These are phyloP conservation scores for Ministeria vibrans DNA, from an alignment of 78 protist genomes.

Conservation along the genomic window DNA sequence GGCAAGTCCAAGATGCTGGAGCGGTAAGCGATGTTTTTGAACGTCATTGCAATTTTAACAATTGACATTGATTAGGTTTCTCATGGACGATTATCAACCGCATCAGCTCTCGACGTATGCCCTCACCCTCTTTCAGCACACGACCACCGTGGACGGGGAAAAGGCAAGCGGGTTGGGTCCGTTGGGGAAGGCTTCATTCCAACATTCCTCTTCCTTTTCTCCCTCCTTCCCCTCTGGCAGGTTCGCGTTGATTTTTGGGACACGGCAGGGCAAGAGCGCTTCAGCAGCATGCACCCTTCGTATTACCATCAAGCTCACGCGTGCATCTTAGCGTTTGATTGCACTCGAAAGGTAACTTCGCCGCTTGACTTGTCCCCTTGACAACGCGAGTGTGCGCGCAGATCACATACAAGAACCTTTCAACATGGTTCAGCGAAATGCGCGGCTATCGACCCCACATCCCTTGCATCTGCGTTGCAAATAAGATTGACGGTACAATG, in stretches of 20 bases:
- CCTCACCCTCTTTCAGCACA: conserved; percentile 24
- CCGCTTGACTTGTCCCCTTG: too few relatives aligned
- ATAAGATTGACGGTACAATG: conserved; percentile 54
- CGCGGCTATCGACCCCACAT: conserved; percentile 30
- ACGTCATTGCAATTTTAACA: not conserved
- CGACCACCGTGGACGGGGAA: conserved; percentile 8
- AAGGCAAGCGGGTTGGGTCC: too few relatives aligned
- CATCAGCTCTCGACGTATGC: conserved; percentile 47
- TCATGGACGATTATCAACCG: conserved; percentile 42
- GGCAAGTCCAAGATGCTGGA: conserved; percentile 49
- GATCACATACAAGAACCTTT: conserved; percentile 54
- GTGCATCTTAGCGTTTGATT: conserved; percentile 56
- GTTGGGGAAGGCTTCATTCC: too few relatives aligned
- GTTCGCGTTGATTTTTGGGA: conserved; percentile 71
- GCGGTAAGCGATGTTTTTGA: not conserved
- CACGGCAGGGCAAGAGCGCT: conserved; percentile 69
- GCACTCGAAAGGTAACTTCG: conserved; percentile 41
- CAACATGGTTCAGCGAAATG: conserved; percentile 54
- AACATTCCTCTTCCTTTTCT: too few relatives aligned
- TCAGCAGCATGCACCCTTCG: conserved; percentile 46
- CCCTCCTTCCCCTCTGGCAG: too few relatives aligned
- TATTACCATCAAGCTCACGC: conserved; percentile 50
- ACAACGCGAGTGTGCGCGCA: too few relatives aligned
- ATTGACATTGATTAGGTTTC: conserved; percentile 2
- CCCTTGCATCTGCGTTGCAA: conserved; percentile 53